These are phyloP conservation scores for Senna tora DNA, from an alignment of 306 rosid species.

Conservation along the genomic window DNA sequence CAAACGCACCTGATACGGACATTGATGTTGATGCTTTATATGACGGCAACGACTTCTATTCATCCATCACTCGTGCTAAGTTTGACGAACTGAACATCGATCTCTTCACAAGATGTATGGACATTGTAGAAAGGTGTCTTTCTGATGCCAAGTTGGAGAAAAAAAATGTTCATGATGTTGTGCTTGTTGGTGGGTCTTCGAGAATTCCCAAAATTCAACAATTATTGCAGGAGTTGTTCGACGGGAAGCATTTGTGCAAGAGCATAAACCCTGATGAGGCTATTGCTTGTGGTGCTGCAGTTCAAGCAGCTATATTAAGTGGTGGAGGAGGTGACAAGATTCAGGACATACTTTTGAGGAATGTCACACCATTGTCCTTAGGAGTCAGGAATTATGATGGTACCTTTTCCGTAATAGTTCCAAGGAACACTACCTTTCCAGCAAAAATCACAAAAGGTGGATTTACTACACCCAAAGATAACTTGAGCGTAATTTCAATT, in stretches of 20 bases:
- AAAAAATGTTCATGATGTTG: constrained; percentile 46
- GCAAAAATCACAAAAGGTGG: too few species aligned
- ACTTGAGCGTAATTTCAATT: too few species aligned
- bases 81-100: constrained; percentile 40
- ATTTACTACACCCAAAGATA: too few species aligned
- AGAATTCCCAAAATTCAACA: constrained; percentile 65
- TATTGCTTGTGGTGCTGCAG: constrained; percentile 66
- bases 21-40: constrained; percentile 21
- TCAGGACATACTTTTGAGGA: constrained; percentile 46
- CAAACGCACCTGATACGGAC: neutral
- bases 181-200: constrained; percentile 68
- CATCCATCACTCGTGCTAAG: neutral
- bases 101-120: constrained; percentile 47
- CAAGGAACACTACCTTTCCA: too few species aligned
- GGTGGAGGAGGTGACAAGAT: constrained; percentile 44
- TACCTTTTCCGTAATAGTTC: constrained; percentile 3
- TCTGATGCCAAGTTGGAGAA: constrained; percentile 53
- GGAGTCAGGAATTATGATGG: constrained; percentile 40
- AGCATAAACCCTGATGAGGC: constrained; percentile 65
- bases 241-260: constrained; percentile 57
- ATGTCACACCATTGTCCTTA: constrained; percentile 58
- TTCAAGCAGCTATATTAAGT: constrained; percentile 58
- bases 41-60: constrained; percentile 1
- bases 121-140: constrained; percentile 51
- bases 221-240: constrained; percentile 49